Evolutionary conservation across 73 alveolate genomes (phyloP), one percentile per base, ranked within the genome.

Genomic region (Blepharisma stoltei): DNA sequence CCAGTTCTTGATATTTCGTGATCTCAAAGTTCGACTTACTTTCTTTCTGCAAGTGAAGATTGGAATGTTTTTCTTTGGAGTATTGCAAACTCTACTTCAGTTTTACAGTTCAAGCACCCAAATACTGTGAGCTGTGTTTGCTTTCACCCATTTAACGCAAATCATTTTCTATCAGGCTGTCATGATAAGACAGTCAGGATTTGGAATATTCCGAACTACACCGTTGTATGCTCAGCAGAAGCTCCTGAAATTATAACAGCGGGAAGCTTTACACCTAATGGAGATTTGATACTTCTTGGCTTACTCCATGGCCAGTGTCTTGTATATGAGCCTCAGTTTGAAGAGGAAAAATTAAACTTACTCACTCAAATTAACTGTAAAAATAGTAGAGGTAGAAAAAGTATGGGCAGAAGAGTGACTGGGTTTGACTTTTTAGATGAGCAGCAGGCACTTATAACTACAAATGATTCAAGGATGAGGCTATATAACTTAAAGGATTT

Each of bases 371-470:
- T 60, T 14, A 38, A 60, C 73, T 60, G 73, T 25, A 60, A 38
- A 60, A 60, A 60, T 5, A 60, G 23, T 14, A n/a, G 73, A 2
- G 73, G 73, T 14, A n/a, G 46, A 25, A 60, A 60, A 60, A 60
- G 73, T 60, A 14, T 38, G 23, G 73, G 73, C 11, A 60, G 73
- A 25, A 60, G 5, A 5, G 23, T 60, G 47, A 60, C 73, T 8
- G 73, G 73, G 11, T 20, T 60, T 20, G 73, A 60, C 73, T 60
- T 60, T 60, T n/a, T 60, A 9, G 73, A 25, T 60, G 73, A 60
- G 18, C 14, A 18, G 49, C 23, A 14, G 18, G n/a, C 23, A 1
- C 2, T 60, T 20, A 25, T 60, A 18, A 18, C 73, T 20, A 14
- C 73, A 25, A 60, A 60, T 60, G 73, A 60, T 38, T 60, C 73